Percentiles rank a stretch among this genome's conserved stretches.
phyloP scores from a whole-genome alignment of 2,329 filamentous ascomycete species.

The Helotiales sp. region DNA sequence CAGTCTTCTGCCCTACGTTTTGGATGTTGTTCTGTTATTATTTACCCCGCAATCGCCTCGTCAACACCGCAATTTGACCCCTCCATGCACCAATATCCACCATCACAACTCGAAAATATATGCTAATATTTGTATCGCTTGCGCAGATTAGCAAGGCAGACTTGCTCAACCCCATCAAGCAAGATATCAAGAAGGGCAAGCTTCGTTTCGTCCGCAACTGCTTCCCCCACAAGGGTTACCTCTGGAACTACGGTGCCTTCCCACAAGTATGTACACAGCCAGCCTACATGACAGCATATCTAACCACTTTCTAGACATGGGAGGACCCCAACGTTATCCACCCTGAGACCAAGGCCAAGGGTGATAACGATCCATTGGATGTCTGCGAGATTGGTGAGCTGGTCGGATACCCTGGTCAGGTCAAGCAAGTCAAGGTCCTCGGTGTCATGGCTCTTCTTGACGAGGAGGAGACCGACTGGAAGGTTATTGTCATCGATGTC shows the following conservation, averaged over 20 bases:
- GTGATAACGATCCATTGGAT: constrained; percentile 98
- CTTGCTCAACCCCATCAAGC: constrained; percentile 69
- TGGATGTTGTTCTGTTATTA: constrained; percentile 14
- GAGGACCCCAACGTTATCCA: constrained; percentile 96
- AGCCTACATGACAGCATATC: neutral
- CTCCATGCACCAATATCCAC: neutral
- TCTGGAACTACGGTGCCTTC: constrained; percentile 99
- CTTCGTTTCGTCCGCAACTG: constrained; percentile 99
- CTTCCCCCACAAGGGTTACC: constrained; percentile 99
- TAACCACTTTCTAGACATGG: constrained; percentile 74
- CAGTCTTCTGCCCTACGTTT: constrained; percentile 5
- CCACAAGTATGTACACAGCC: constrained; percentile 71
- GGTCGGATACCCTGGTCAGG: constrained; percentile 91
- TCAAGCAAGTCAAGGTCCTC: constrained; percentile 99
- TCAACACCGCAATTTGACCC: constrained; percentile 13
- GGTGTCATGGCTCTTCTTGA: constrained; percentile 99
- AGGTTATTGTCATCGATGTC: constrained; percentile 99
- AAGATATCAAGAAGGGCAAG: constrained; percentile 99
- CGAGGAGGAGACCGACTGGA: constrained; percentile 99
- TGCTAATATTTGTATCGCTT: constrained; percentile 19
- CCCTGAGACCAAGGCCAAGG: constrained; percentile 99
- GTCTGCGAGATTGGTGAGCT: constrained; percentile 99
- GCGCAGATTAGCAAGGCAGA: constrained; percentile 96
- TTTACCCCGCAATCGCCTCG: constrained; percentile 29
- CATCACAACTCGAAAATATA: neutral